Evolutionary conservation across 1,284 basidiomycete genomes (phyloP).

Genomic region (Tetrapyrgos nigripes): DNA sequence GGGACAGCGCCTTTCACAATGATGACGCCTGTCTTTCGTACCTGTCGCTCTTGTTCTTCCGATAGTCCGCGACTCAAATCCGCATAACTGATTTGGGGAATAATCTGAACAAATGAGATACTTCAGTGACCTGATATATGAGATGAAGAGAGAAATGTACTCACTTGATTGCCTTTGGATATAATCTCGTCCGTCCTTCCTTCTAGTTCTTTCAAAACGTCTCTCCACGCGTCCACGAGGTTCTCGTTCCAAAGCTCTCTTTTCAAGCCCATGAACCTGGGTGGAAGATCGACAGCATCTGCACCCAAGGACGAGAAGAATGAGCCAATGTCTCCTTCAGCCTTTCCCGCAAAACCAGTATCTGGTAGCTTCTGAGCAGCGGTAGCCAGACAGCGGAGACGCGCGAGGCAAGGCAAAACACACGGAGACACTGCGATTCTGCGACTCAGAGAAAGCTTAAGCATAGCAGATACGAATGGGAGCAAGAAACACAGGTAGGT

Average conservation of each 20-base stretch:
- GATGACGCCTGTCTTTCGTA: constrained; percentile 65
- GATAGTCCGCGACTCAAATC: constrained; percentile 53
- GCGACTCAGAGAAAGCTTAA: too few species aligned
- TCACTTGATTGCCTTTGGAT: constrained; percentile 47
- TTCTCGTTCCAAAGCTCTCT: constrained; percentile 55
- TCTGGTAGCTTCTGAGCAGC: too few species aligned
- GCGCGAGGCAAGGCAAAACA: too few species aligned
- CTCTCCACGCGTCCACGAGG: constrained; percentile 60
- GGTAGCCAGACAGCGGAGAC: too few species aligned
- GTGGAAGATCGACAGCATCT: constrained; percentile 51
- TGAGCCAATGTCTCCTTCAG: neutral
- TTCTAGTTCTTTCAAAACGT: constrained; percentile 59
- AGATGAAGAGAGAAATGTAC: constrained; percentile 14
- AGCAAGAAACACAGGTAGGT: too few species aligned
- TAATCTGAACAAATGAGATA: too few species aligned
- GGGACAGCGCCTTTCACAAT: constrained; percentile 68
- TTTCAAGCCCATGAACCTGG: constrained; percentile 68
- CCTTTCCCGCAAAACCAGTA: constrained; percentile 1
- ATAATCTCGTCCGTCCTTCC: constrained; percentile 51
- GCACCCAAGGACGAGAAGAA: constrained; percentile 47
- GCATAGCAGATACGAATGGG: too few species aligned
- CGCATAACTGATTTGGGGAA: constrained; percentile 59
- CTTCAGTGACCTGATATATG: too few species aligned
- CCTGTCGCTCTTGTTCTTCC: constrained; percentile 43
- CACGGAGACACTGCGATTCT: too few species aligned